Evolutionary conservation across 768 basidiomycete genomes (phyloP), one percentile per base, ranked within the genome.

Genomic region (Xerocomellus chrysenteron): DNA sequence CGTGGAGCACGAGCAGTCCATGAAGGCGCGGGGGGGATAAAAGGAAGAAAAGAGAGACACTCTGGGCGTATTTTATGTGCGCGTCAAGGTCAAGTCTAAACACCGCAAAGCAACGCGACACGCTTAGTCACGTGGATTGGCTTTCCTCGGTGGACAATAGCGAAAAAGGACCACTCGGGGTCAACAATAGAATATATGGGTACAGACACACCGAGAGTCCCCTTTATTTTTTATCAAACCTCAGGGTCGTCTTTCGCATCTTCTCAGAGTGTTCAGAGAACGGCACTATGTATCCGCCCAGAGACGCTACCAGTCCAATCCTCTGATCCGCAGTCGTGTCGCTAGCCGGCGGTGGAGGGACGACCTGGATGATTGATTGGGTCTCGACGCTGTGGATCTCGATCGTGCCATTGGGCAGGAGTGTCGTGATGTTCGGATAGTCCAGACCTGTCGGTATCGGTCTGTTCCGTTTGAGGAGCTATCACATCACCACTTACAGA

Each of bases 381-480:
- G 86, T 83, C 68, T 91, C 84, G 52, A 96, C 74, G 57, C 79
- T 86, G 68, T 97, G 94, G 5, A 96, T 81, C 66, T 90, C 85
- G 52, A 98, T 82, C 1, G 85, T 88, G 49, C 84, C 79, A 67
- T 95, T 85, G 3, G 87, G 84, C 4, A 97, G 78, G 4, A 97
- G 79, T 1, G 93, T 82, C 13, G 86, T 84, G 50, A 94, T 75
- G 59, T 90, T 87, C 4, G 92, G 94, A 61, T 86, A 85, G 68
- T 97, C 94, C 50, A 94, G 76, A 56, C 84, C 92, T 92, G 61
- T 42, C 24, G 39, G 28, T 16, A 10, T 46, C 12, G 30, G 44
- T 54, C n/a, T 41, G 37, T 55, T 30, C 51, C 56, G 19, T 32
- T 26, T n/a, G 24, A 45, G 35, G 14, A 32, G 45, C 50, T 24